Evolutionary conservation across 768 basidiomycete species (phyloP).

Genomic region (Suillus decipiens): DNA sequence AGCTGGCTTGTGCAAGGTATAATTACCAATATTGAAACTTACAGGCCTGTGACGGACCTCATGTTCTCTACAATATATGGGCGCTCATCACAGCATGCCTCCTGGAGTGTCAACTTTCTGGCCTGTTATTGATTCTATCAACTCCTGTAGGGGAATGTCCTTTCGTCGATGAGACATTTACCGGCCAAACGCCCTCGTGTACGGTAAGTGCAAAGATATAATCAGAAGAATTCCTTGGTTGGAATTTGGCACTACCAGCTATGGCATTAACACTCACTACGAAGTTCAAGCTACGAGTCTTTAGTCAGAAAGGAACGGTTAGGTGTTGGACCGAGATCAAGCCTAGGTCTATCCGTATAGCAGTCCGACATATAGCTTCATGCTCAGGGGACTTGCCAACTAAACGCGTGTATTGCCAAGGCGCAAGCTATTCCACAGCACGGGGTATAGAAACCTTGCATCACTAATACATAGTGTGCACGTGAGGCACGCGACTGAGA

Average conservation of each 20-base stretch:
- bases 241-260: background rate
- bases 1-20: background rate
- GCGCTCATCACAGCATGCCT: background rate
- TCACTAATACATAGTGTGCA: too few species aligned
- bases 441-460: too few species aligned
- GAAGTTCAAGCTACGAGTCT: background rate
- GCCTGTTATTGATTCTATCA: constrained; percentile 31
- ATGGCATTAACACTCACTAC: background rate
- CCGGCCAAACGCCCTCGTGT: constrained; percentile 44
- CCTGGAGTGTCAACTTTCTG: background rate
- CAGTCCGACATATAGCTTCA: background rate
- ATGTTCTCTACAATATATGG: background rate
- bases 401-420: background rate
- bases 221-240: constrained; percentile 36
- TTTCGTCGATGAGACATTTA: constrained; percentile 44
- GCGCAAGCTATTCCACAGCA: background rate
- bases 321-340: background rate
- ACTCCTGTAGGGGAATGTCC: constrained; percentile 44
- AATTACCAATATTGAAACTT: background rate
- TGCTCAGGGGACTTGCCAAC: background rate
- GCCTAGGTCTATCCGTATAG: background rate
- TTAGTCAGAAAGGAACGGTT: background rate
- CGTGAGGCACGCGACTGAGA: too few species aligned
- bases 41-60: background rate
- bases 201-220: constrained; percentile 46